Base-by-base conservation (phyloP, 1,284 basidiomycete genomes). In the Inonotus hispidus region DNA sequence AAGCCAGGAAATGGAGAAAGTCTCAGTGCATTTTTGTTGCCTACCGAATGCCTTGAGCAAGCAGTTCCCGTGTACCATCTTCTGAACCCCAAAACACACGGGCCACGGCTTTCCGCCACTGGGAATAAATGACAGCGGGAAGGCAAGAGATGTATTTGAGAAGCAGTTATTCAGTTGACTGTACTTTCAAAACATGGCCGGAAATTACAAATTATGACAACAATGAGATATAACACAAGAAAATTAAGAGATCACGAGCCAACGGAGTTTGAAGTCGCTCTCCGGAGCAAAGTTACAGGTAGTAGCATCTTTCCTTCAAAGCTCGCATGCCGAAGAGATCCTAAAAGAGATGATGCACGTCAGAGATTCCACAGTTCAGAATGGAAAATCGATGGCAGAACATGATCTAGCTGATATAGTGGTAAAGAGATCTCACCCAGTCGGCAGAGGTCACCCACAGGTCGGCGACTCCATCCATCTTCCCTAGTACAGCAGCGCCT, bases 401-500 rank as follows among this genome's bases (percentile, higher is more conserved):
- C 6, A 27, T 19, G 53, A 53, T 10, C 32, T n/a, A 56, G 47
- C 16, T 21, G 37, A 29, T 27, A 39, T 45, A 61, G 63, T 39
- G 54, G 59, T 59, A 59, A 16, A 59, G 57, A 37, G 70, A 68
- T 71, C 80, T 59, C 73, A 92, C 91, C 94, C 94, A 98, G 72
- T 99, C 96, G 49, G 86, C 79, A 58, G 79, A 76, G 13, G 90
- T 85, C 49, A 98, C 79, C 94, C 96, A 98, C 65, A 98, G 75
- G 68, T 99, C 96, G 53, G 84, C 81, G 59, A 92, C 84, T 1
- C 86, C 84, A 54, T 98, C 96, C 81, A 99, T 89, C 73, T 93
- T 92, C 32, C 89, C 93, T 61, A 98, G 83, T 21, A 97, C 93
- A n/a, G 90, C 86, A 19, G 91, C 93, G 4, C 96, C 96, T 73